A percentile compares a stretch with the other conserved stretches of the same genome.
phyloP scores from a whole-genome alignment of 495 filamentous ascomycete genomes.

The Aspergillus biplanus region DNA sequence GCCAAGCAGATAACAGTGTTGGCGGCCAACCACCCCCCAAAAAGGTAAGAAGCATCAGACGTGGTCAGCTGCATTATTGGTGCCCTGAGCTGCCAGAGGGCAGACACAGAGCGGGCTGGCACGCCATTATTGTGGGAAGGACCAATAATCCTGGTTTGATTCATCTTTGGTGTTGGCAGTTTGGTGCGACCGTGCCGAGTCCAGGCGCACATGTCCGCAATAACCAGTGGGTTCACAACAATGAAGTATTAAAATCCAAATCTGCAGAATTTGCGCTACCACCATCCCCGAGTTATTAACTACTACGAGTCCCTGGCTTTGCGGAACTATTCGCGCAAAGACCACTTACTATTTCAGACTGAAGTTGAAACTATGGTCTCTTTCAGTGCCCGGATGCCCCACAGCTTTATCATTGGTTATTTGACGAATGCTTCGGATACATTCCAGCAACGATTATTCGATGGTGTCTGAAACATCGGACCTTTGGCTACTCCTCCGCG shows the following conservation, averaged over 20 bases:
- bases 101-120: too few species aligned
- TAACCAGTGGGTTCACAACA: too few species aligned
- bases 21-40: neutral
- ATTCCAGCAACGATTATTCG: neutral
- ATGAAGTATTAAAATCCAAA: too few species aligned
- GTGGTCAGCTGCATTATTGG: neutral
- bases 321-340: neutral
- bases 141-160: too few species aligned
- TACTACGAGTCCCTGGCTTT: neutral
- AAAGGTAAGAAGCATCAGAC: neutral
- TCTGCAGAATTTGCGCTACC: too few species aligned
- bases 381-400: neutral
- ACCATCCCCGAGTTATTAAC: too few species aligned
- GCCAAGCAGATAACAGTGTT: constrained; percentile 3
- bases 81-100: neutral
- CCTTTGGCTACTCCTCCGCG: neutral
- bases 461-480: neutral
- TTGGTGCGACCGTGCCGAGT: too few species aligned
- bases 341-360: neutral
- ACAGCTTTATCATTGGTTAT: neutral
- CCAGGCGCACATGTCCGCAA: too few species aligned
- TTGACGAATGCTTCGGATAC: neutral
- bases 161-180: too few species aligned
- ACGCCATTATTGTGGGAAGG: too few species aligned
- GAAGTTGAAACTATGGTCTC: neutral